Evolutionary conservation across 345 rosid species (phyloP).

Genomic region (Arabis hirsuta): DNA sequence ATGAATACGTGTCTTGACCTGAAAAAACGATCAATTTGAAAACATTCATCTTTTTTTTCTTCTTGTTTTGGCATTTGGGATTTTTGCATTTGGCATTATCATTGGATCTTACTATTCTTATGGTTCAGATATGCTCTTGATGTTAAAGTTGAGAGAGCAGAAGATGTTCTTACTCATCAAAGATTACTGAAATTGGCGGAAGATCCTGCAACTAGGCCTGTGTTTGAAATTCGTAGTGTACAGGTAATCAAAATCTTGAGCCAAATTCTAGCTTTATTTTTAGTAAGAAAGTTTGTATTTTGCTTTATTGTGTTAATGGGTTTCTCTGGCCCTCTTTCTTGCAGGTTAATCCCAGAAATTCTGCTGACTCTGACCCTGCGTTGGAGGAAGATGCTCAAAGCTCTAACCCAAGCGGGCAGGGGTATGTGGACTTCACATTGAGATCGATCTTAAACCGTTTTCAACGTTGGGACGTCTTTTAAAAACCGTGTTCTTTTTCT

Average conservation of each 20-base stretch:
- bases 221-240: slow-evolving; percentile 85
- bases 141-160: slow-evolving; percentile 98
- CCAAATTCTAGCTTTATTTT: no score
- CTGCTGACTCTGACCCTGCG: slow-evolving; percentile 58
- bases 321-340: slow-evolving; percentile 7
- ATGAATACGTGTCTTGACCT: slow-evolving; percentile 7
- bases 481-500: slow-evolving; percentile 16
- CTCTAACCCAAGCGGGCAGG: slow-evolving; percentile 55
- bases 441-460: slow-evolving; percentile 7
- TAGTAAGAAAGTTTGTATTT: background rate
- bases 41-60: background rate
- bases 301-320: slow-evolving; percentile 16
- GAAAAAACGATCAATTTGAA: no score
- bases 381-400: slow-evolving; percentile 82
- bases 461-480: background rate
- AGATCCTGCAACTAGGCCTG: slow-evolving; percentile 77
- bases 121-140: slow-evolving; percentile 74
- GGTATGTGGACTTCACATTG: slow-evolving; percentile 50
- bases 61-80: background rate
- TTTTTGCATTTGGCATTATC: background rate
- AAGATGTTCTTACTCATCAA: slow-evolving; percentile 83
- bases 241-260: slow-evolving; percentile 52
- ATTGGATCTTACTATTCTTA: slow-evolving; percentile 7
- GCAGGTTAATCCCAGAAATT: slow-evolving; percentile 64
- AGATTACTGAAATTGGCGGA: slow-evolving; percentile 75